These are phyloP conservation scores for Neurospora sp. DNA, from an alignment of 495 filamentous ascomycete species.

Conservation along the genomic window DNA sequence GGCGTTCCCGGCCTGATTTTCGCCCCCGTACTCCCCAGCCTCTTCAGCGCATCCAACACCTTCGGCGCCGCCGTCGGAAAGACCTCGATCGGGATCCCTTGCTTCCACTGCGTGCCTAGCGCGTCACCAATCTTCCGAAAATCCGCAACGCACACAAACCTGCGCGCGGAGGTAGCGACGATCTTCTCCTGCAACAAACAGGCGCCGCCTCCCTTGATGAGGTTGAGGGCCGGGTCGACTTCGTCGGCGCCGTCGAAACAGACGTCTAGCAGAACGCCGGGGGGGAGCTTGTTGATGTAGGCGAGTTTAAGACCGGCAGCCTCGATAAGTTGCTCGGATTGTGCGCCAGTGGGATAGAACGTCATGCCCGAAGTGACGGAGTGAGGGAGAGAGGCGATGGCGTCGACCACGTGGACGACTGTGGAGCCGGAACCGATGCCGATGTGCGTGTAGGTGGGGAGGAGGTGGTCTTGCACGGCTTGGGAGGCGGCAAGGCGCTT, in stretches of 20 bases:
- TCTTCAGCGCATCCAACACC: conserved; percentile 55
- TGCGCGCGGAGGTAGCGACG: conserved; percentile 72
- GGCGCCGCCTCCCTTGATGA: conserved; percentile 94
- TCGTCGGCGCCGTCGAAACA: conserved; percentile 95
- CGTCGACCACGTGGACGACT: conserved; percentile 91
- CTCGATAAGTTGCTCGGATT: conserved; percentile 64
- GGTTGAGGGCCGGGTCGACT: conserved; percentile 89
- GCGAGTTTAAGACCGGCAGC: conserved; percentile 65
- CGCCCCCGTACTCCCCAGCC: conserved; percentile 62
- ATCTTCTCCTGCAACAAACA: conserved; percentile 98
- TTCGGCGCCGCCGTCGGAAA: conserved; percentile 66
- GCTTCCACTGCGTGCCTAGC: conserved; percentile 58
- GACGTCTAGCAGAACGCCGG: conserved; percentile 52
- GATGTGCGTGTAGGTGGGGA: conserved; percentile 31
- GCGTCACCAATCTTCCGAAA: conserved; percentile 54
- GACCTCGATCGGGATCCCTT: conserved; percentile 85
- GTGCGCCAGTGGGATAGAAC: conserved; percentile 89
- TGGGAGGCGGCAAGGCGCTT: conserved; percentile 76
- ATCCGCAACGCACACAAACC: conserved; percentile 92
- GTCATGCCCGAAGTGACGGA: conserved; percentile 51
- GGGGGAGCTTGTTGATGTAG: conserved; percentile 62
- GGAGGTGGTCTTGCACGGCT: conserved; percentile 72
- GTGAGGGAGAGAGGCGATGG: conserved; percentile 63
- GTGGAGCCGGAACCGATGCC: conserved; percentile 97
- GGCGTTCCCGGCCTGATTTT: conserved; percentile 55